A percentile compares a stretch with the other conserved stretches of the same genome.
phyloP scores from a whole-genome alignment of 768 basidiomycete genomes.

The Omphalotus guepiniiformis region DNA sequence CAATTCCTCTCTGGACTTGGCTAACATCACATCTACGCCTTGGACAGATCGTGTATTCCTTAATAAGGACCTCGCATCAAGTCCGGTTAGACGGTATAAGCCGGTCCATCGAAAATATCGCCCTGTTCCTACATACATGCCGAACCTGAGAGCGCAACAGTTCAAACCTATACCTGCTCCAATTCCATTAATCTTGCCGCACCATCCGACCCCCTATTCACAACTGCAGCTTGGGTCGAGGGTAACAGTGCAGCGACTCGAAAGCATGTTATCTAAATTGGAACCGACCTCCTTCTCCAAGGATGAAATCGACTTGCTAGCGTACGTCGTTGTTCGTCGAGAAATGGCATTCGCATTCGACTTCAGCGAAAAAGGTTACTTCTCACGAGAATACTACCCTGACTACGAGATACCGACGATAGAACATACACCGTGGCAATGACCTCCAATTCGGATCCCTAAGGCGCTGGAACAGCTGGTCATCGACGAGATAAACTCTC shows the following conservation, averaged over 20 bases:
- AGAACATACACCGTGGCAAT: no score
- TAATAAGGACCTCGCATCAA: neutral
- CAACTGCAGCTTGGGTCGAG: conserved; percentile 8
- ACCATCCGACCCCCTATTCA: neutral
- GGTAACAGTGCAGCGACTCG: conserved; percentile 13
- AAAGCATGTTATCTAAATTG: conserved; percentile 11
- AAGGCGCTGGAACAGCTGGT: no score
- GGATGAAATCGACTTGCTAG: conserved; percentile 17
- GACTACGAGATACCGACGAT: no score
- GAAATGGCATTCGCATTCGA: conserved; percentile 18
- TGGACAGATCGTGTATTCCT: conserved; percentile 5
- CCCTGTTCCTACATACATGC: no score
- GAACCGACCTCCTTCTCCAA: neutral
- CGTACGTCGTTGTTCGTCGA: conserved; percentile 10
- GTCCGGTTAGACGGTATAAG: conserved; percentile 15
- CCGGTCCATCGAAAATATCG: conserved; percentile 22
- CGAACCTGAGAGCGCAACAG: conserved; percentile 14
- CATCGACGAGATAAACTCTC: no score
- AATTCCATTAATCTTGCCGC: neutral
- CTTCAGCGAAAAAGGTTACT: no score
- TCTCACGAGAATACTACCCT: no score
- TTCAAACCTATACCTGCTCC: conserved; percentile 18
- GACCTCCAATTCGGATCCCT: no score
- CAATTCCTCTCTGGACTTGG: neutral
- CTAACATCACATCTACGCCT: conserved; percentile 3